Evolutionary conservation across 139 green algal species (phyloP), one percentile per base, ranked within the genome.

Genomic region (Chlamydomonas sp.): DNA sequence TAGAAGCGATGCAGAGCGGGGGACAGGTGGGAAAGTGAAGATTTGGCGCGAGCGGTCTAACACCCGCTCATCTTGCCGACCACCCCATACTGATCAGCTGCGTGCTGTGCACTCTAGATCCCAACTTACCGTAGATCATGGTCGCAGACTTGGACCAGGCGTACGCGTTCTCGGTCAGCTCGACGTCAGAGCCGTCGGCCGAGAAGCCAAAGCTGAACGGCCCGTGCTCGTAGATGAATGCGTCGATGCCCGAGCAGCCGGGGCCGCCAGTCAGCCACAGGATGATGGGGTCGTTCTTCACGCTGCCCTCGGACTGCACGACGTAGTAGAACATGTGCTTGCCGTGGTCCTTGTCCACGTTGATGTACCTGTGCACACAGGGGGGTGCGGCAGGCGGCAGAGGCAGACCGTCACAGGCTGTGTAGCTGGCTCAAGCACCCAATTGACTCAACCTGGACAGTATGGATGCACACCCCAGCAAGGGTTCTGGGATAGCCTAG

Each of bases 151-250:
- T 85, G 48, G 77, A 81, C 81, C 81, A 89, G 38, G 62, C 69
- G 59, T 70, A 73, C 2, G 79, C 81, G 74, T 89, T 89, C 50
- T 43, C 50, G 3, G 33, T 67, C 28, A 86, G 58, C 20, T 39
- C 26, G 13, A 66, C 33, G 59, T 39, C 29, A 8, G 10, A 8
- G 39, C 39, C 39, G 8, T 50, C 39, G 8, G 39, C 39, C 10
- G 8, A 13, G 8, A 13, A 8, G 39, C 39, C 8, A 50, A 70
- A 82, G 3, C 28, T 73, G 73, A 89, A 89, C 6, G 87, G 84
- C 0, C 87, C 84, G 36, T 90, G 77, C 73, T 90, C 87, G 22
- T 88, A 84, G 0, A 89, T 74, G 67, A 88, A 83, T 5, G 83
- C 86, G 43, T 84, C 78, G 66, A 87, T 59, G 35, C 71, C 79